Evolutionary conservation across 176 grass and related monocot genomes (phyloP).

Genomic region (Oryza officinalis): DNA sequence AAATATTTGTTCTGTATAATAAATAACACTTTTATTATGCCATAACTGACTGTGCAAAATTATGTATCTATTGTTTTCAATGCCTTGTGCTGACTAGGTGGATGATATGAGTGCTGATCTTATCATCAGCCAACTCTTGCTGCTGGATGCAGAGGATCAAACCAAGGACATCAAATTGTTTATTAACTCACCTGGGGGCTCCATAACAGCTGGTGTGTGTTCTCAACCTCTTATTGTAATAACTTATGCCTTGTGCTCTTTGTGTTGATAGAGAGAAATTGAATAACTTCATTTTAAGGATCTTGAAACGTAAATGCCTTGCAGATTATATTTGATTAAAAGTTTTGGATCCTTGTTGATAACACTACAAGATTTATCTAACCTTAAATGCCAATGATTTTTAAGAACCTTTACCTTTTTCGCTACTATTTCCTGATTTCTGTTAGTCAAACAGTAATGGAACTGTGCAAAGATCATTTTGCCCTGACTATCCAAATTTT

Average conservation of each 20-base stretch:
- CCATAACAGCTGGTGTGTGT: conserved; percentile 72
- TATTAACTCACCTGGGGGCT: conserved; percentile 95
- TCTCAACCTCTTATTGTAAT: conserved; percentile 31
- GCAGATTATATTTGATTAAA: conserved; percentile 13
- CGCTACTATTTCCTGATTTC: too few species aligned
- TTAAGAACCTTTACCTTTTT: too few species aligned
- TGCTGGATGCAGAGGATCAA: conserved; percentile 84
- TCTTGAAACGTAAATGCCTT: neutral
- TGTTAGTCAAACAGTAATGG: too few species aligned
- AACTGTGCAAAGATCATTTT: too few species aligned
- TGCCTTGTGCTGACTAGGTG: conserved; percentile 59
- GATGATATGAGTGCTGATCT: conserved; percentile 82
- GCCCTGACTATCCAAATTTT: too few species aligned
- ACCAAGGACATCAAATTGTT: conserved; percentile 94
- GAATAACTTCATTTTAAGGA: neutral
- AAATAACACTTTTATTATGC: neutral
- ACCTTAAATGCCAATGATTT: too few species aligned
- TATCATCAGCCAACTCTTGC: conserved; percentile 82
- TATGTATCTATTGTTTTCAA: conserved; percentile 30
- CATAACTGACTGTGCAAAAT: neutral
- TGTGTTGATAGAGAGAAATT: neutral
- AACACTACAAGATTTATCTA: too few species aligned
- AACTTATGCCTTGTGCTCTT: conserved; percentile 6
- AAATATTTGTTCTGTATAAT: conserved; percentile 12
- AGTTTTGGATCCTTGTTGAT: neutral